These are phyloP conservation scores for Pyrus hybrid DNA, from an alignment of 331 rosid genomes.

Conservation along the genomic window DNA sequence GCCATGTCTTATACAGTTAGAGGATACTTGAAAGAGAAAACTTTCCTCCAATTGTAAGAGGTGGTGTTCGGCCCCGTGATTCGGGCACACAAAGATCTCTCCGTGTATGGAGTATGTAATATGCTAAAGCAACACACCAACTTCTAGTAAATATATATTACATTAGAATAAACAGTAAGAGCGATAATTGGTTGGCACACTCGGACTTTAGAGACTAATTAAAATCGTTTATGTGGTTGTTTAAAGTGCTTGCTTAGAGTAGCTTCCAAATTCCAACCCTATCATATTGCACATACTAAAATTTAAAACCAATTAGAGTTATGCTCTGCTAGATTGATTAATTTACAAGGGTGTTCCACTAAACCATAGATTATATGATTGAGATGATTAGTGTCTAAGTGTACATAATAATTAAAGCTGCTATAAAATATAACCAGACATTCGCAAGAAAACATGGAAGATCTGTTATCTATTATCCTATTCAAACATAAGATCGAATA, in stretches of 20 bases:
- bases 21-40: too few species aligned
- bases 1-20: too few species aligned
- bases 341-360: slow-evolving; percentile 1
- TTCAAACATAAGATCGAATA: slow-evolving; percentile 30
- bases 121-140: too few species aligned
- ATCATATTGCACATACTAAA: too few species aligned
- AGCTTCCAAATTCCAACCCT: neutral
- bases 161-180: neutral
- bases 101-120: too few species aligned
- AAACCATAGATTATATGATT: slow-evolving; percentile 10
- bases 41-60: too few species aligned
- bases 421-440: slow-evolving; percentile 11
- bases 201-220: neutral
- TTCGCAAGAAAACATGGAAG: slow-evolving; percentile 49
- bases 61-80: too few species aligned
- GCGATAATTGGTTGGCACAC: neutral
- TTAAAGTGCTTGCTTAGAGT: neutral
- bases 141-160: too few species aligned
- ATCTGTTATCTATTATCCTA: slow-evolving; percentile 59
- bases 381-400: neutral
- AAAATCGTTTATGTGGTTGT: neutral
- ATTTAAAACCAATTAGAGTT: neutral
- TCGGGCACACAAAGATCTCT: too few species aligned
- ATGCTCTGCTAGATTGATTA: neutral
- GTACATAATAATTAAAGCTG: too few species aligned